Percentiles rank a stretch among this genome's conserved stretches.
phyloP scores from a whole-genome alignment of 2,329 filamentous ascomycete species.

The Chaetothyriales sp. region DNA sequence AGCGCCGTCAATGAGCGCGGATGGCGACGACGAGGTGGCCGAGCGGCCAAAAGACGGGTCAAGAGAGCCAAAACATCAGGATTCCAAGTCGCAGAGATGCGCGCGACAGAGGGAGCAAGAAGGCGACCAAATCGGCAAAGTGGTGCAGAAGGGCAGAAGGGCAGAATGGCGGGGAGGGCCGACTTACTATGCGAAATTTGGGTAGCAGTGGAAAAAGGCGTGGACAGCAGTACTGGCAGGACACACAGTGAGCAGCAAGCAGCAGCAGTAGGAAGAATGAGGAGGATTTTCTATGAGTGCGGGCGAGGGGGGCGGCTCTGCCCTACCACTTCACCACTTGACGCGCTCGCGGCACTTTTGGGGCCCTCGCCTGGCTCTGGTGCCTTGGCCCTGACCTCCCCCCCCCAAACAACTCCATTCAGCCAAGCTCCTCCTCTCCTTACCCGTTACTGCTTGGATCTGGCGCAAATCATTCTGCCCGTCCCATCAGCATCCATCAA shows the following conservation, averaged over 20 bases:
- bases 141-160: background rate
- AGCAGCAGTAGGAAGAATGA: background rate
- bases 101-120: background rate
- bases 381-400: no score
- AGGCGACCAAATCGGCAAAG: background rate
- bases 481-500: no score
- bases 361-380: no score
- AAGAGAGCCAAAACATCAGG: background rate
- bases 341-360: no score
- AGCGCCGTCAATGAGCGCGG: background rate
- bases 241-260: background rate
- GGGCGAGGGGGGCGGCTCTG: background rate
- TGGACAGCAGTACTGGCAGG: background rate
- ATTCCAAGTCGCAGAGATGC: background rate
- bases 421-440: no score
- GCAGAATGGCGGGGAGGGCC: background rate
- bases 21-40: background rate
- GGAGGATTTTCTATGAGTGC: background rate
- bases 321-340: background rate
- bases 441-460: no score
- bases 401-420: no score
- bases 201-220: background rate
- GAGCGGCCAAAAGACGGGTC: background rate
- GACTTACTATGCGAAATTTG: constrained; percentile 1
- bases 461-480: no score